These are phyloP conservation scores for Phytophthora foliorum DNA, from an alignment of 352 stramenopile species.

Conservation along the genomic window DNA sequence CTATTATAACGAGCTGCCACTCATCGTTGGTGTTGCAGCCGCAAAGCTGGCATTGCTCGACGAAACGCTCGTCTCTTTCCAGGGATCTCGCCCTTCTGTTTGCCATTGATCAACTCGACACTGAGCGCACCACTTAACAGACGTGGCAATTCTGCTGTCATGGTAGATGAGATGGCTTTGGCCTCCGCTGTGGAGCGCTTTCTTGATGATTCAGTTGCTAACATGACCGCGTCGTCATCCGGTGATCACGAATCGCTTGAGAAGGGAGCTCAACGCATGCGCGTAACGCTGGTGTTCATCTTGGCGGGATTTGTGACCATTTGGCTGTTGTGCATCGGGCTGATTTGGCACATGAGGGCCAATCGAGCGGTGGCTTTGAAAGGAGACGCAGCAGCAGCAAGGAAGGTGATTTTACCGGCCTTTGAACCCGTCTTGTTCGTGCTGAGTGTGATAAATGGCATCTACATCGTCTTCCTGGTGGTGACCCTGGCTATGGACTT, in stretches of 20 bases:
- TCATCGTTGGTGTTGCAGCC: slow-evolving; percentile 1
- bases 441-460: slow-evolving; percentile 36
- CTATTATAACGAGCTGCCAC: slow-evolving; percentile 32
- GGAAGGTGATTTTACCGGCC: slow-evolving; percentile 52
- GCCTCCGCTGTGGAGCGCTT: slow-evolving; percentile 11
- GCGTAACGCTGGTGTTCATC: slow-evolving; percentile 36
- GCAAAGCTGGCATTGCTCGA: neutral
- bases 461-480: slow-evolving; percentile 38
- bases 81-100: slow-evolving; percentile 8
- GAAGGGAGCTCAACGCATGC: slow-evolving; percentile 23
- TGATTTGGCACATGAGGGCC: slow-evolving; percentile 47
- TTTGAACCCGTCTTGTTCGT: slow-evolving; percentile 58
- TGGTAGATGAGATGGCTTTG: slow-evolving; percentile 1
- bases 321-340: slow-evolving; percentile 42
- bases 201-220: slow-evolving; percentile 21
- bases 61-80: slow-evolving; percentile 29
- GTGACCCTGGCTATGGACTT: slow-evolving; percentile 28
- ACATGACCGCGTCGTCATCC: neutral
- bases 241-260: slow-evolving; percentile 1
- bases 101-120: slow-evolving; percentile 31
- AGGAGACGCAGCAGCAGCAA: slow-evolving; percentile 37
- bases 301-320: slow-evolving; percentile 46
- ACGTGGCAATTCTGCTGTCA: neutral
- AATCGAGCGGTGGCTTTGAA: slow-evolving; percentile 42
- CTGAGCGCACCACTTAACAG: slow-evolving; percentile 13